Evolutionary conservation across 2,329 filamentous ascomycete species (phyloP).

Genomic region (Aspergillus sclerotialis): DNA sequence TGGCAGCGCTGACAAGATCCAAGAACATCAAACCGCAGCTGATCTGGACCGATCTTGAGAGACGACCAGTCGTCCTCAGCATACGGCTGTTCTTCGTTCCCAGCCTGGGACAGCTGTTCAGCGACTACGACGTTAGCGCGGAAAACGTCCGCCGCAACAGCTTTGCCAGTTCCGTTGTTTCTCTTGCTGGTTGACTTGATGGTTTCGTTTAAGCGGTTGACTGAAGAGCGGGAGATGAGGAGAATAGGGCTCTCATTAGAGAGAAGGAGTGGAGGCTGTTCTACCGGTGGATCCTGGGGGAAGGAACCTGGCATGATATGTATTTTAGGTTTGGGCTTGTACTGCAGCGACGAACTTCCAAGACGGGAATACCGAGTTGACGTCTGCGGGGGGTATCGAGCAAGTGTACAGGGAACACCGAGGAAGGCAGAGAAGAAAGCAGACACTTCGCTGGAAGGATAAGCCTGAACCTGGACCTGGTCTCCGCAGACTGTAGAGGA

Average conservation of each 20-base stretch:
- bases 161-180: slow-evolving; percentile 40
- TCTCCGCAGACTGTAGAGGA: slow-evolving; percentile 78
- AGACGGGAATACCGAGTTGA: slow-evolving; percentile 65
- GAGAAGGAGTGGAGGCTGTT: no score
- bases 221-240: slow-evolving; percentile 70
- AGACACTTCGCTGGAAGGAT: slow-evolving; percentile 59
- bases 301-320: slow-evolving; percentile 47
- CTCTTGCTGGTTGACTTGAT: slow-evolving; percentile 56
- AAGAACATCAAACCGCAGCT: slow-evolving; percentile 51
- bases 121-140: slow-evolving; percentile 80
- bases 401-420: slow-evolving; percentile 73
- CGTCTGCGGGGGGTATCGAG: slow-evolving; percentile 69
- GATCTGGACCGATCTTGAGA: slow-evolving; percentile 53
- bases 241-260: slow-evolving; percentile 93
- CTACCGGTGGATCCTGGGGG: slow-evolving; percentile 34
- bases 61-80: slow-evolving; percentile 71
- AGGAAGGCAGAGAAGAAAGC: slow-evolving; percentile 71
- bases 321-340: slow-evolving; percentile 40
- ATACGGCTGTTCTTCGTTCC: slow-evolving; percentile 55
- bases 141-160: slow-evolving; percentile 68
- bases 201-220: slow-evolving; percentile 67
- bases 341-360: slow-evolving; percentile 67
- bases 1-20: slow-evolving; percentile 85
- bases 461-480: slow-evolving; percentile 61
- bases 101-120: slow-evolving; percentile 37